Conservation (phyloP, 768 basidiomycete species). For the Lactarius akahatsu region DNA sequence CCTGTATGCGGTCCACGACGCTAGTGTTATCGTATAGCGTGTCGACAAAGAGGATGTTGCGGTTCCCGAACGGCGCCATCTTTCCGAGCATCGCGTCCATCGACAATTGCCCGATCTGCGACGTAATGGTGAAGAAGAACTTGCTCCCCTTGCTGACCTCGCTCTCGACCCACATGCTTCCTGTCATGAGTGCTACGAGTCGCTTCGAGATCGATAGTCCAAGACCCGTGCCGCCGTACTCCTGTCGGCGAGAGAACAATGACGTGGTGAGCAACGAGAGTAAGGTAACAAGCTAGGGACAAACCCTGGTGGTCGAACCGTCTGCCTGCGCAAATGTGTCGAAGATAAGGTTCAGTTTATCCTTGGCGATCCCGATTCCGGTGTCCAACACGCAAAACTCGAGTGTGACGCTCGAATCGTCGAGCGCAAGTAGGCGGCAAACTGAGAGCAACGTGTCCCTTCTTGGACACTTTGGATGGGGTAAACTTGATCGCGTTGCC, state of each 20-base stretch:
- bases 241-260: conserved; percentile 43
- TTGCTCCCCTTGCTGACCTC: conserved; percentile 90
- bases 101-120: conserved; percentile 72
- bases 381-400: conserved; percentile 98
- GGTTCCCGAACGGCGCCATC: conserved; percentile 83
- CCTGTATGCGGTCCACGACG: conserved; percentile 72
- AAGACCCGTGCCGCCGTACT: conserved; percentile 96
- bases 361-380: conserved; percentile 97
- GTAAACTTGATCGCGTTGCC: conserved; percentile 99
- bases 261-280: neutral
- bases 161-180: conserved; percentile 98
- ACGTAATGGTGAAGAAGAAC: conserved; percentile 96
- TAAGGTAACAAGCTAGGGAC: conserved; percentile 32
- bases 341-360: conserved; percentile 97
- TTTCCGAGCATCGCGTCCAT: conserved; percentile 72
- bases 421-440: conserved; percentile 74
- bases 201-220: conserved; percentile 97
- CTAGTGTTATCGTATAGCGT: conserved; percentile 73
- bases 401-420: conserved; percentile 82
- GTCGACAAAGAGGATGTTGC: conserved; percentile 91
- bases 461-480: conserved; percentile 69
- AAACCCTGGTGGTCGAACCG: conserved; percentile 91
- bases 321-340: conserved; percentile 99
- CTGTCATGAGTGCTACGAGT: conserved; percentile 95
- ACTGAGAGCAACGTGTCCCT: conserved; percentile 89